A percentile compares a stretch with the other conserved stretches of the same genome.
These are phyloP conservation scores for Pseudoperonospora humuli DNA, from an alignment of 352 stramenopile species.

Conservation along the genomic window DNA sequence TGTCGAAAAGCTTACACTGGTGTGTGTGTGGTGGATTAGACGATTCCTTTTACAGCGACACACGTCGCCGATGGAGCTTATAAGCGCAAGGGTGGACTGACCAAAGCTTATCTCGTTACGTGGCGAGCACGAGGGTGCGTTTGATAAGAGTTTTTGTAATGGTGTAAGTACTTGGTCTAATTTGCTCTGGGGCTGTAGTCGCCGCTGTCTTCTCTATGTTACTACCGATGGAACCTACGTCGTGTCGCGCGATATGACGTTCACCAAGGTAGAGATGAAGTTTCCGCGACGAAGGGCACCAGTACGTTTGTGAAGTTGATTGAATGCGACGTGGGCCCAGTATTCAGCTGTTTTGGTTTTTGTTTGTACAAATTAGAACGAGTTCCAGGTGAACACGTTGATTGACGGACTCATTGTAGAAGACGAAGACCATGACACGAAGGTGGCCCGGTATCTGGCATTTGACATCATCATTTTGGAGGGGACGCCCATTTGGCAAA, in stretches of 20 bases:
- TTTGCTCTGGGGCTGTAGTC: conserved; percentile 23
- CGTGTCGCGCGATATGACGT: conserved; percentile 73
- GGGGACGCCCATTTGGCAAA: conserved; percentile 72
- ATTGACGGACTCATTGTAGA: conserved; percentile 84
- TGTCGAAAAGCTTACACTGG: not conserved
- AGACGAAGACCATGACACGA: conserved; percentile 70
- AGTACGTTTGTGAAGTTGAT: conserved; percentile 22
- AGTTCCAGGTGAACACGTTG: conserved; percentile 69
- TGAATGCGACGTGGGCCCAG: not conserved
- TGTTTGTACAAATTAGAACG: conserved; percentile 26
- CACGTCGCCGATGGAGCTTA: conserved; percentile 67
- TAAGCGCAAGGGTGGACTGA: conserved; percentile 65
- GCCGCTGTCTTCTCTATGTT: conserved; percentile 72
- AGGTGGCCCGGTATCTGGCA: conserved; percentile 67
- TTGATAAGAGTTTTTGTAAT: not conserved
- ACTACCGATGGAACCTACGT: conserved; percentile 64
- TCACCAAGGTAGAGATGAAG: conserved; percentile 86
- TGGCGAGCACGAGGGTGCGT: conserved; percentile 76
- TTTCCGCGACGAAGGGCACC: conserved; percentile 67
- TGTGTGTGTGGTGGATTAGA: conserved; percentile 27
- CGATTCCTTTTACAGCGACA: conserved; percentile 78
- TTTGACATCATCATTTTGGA: conserved; percentile 84
- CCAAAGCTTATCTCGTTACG: conserved; percentile 77
- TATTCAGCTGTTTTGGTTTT: not conserved
- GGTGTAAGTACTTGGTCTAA: not conserved